Conservation (phyloP, 768 basidiomycete genomes). For the Tylopilus rubrobrunneus region DNA sequence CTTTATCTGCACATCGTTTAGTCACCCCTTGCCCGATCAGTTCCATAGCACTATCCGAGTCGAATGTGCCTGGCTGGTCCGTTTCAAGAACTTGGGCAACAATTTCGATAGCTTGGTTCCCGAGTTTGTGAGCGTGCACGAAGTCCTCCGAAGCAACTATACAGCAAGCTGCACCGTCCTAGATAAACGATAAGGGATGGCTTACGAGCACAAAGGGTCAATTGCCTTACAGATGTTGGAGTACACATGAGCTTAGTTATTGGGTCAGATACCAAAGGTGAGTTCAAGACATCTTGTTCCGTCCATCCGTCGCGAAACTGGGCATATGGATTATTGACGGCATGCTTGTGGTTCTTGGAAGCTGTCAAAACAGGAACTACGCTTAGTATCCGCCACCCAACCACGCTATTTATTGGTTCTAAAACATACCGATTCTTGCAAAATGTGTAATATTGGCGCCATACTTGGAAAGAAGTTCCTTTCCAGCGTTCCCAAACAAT, state of each 20-base stretch:
- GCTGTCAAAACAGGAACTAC: constrained; percentile 35
- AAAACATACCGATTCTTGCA: constrained; percentile 63
- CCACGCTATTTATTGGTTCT: neutral
- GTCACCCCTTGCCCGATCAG: constrained; percentile 74
- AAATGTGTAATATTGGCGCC: constrained; percentile 61
- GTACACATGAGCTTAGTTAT: constrained; percentile 73
- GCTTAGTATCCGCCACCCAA: too few relatives aligned
- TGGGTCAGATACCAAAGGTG: too few relatives aligned
- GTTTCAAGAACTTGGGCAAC: constrained; percentile 60
- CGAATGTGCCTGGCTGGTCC: constrained; percentile 58
- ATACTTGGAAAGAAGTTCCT: constrained; percentile 70
- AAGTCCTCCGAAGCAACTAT: constrained; percentile 48
- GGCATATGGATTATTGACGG: constrained; percentile 77
- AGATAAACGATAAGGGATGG: neutral
- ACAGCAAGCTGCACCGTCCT: constrained; percentile 75
- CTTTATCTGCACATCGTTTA: constrained; percentile 58
- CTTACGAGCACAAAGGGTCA: neutral
- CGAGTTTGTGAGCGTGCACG: constrained; percentile 61
- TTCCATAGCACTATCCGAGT: constrained; percentile 52
- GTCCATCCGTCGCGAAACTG: constrained; percentile 82
- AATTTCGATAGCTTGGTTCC: constrained; percentile 85
- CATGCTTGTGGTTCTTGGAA: constrained; percentile 78
- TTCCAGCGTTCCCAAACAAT: constrained; percentile 64
- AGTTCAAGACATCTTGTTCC: constrained; percentile 59
- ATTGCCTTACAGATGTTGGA: constrained; percentile 61